A percentile compares a stretch with the other conserved stretches of the same genome.
Evolutionary conservation across 176 grass and related monocot genomes (phyloP).

Genomic region (Musa troglodytarum): DNA sequence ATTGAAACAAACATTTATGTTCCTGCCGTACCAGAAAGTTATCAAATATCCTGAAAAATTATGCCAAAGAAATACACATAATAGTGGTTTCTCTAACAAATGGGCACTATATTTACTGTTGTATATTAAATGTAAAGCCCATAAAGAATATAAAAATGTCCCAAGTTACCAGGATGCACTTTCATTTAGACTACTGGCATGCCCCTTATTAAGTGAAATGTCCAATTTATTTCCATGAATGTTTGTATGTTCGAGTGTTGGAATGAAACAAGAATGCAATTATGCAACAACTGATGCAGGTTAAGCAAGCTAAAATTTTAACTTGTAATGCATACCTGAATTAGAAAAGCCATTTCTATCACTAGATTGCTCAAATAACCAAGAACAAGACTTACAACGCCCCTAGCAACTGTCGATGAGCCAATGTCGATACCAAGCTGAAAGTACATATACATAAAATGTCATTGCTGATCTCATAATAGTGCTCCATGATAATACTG

Average conservation of each 20-base stretch:
- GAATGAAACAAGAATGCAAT: no score
- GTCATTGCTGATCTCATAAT: no score
- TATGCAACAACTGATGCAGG: no score
- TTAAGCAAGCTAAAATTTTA: not conserved
- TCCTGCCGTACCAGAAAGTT: not conserved
- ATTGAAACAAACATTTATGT: not conserved
- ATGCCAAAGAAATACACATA: not conserved
- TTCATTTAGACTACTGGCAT: no score
- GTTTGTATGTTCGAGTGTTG: not conserved
- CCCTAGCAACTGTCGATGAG: constrained; percentile 21
- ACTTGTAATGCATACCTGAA: constrained; percentile 9
- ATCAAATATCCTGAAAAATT: not conserved
- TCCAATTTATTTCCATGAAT: not conserved
- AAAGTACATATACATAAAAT: not conserved
- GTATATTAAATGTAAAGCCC: no score
- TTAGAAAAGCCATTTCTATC: constrained; percentile 21
- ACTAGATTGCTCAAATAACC: constrained; percentile 22
- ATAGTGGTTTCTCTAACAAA: not conserved
- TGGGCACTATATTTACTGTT: no score
- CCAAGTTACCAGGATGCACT: no score
- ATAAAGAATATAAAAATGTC: no score
- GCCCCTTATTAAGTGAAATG: not conserved
- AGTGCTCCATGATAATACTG: no score
- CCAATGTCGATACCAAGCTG: constrained; percentile 18
- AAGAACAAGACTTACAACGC: constrained; percentile 24